Evolutionary conservation across 345 rosid species (phyloP), one percentile per base, ranked within the genome.

Genomic region (Camelina laxa): DNA sequence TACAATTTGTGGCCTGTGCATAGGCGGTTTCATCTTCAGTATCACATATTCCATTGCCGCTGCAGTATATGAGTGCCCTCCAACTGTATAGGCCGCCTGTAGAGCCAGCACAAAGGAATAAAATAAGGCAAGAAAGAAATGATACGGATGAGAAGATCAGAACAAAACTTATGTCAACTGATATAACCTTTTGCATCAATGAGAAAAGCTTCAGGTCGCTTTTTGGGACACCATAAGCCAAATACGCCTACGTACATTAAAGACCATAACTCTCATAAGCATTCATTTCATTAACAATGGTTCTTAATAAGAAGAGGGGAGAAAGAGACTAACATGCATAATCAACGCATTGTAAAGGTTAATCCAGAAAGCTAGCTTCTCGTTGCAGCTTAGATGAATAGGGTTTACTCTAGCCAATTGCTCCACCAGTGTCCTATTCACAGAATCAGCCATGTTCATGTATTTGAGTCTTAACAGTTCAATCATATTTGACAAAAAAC

Each of bases 321-420:
- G 41, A 67, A 47, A 66, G 60, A 49, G 48, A 58, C 89, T 21
- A 58, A 94, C 98, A 80, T 94, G 98, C 98, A 94, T 91, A 75
- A 94, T 90, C 84, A 91, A 82, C 15, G 97, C 98, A 69, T 94
- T 91, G 57, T 91, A 94, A 65, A 94, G 83, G 79, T 94, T 94
- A 82, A 91, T 90, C 97, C 98, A 94, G 70, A 94, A 94, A 72
- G 98, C 96, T 51, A 94, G 90, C 83, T 88, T 94, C 89, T 91
- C 95, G 45, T 79, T 76, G 85, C 87, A 70, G 81, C 80, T 85
- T 72, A 94, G 49, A 86, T 79, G 89, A 76, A 87, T 79, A 15
- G 97, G 97, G 78, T 90, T 88, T 71, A 91, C 97, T 82, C 83
- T 85, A 19, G 93, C 97, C 61, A 91, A 79, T 78, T 88, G 91